Conservation (phyloP, 345 rosid species). For the Hibiscus trionum region DNA sequence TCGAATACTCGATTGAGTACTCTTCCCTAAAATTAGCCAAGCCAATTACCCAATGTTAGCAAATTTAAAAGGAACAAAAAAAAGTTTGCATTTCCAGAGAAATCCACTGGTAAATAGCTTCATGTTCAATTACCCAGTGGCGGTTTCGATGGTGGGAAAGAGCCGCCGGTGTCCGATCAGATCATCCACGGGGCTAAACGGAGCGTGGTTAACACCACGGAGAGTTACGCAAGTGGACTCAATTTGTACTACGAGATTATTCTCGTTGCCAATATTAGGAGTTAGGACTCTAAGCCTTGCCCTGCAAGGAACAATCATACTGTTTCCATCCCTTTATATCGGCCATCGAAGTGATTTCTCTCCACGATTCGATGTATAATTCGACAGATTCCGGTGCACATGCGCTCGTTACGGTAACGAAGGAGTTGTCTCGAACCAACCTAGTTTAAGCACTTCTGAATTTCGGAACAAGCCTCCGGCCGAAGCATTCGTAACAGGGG, state of each 20-base stretch:
- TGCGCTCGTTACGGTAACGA: conserved; percentile 52
- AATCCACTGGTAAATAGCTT: too few species aligned
- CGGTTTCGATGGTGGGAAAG: conserved; percentile 57
- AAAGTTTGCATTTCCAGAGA: too few species aligned
- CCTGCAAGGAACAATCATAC: conserved; percentile 64
- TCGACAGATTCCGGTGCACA: conserved; percentile 39
- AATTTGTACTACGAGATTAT: conserved; percentile 68
- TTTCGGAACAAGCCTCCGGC: conserved; percentile 76
- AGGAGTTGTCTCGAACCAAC: conserved; percentile 23
- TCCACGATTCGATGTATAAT: conserved; percentile 63
- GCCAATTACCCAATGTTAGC: too few species aligned
- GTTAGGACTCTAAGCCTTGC: conserved; percentile 55
- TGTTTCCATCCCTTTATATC: conserved; percentile 58
- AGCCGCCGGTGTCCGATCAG: conserved; percentile 66
- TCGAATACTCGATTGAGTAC: too few species aligned
- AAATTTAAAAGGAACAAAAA: too few species aligned
- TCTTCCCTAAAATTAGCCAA: too few species aligned
- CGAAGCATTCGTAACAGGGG: conserved; percentile 39
- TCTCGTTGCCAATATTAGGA: conserved; percentile 22
- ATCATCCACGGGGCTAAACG: conserved; percentile 53
- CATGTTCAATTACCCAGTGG: conserved; percentile 20
- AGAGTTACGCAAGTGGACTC: conserved; percentile 60
- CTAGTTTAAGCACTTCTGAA: conserved; percentile 34
- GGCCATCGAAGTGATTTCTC: conserved; percentile 52
- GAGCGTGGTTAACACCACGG: conserved; percentile 70